Percentiles rank a stretch among this genome's conserved stretches.
These are phyloP conservation scores for Fraxinus latifolia DNA, from an alignment of 305 asterid species.

Conservation along the genomic window DNA sequence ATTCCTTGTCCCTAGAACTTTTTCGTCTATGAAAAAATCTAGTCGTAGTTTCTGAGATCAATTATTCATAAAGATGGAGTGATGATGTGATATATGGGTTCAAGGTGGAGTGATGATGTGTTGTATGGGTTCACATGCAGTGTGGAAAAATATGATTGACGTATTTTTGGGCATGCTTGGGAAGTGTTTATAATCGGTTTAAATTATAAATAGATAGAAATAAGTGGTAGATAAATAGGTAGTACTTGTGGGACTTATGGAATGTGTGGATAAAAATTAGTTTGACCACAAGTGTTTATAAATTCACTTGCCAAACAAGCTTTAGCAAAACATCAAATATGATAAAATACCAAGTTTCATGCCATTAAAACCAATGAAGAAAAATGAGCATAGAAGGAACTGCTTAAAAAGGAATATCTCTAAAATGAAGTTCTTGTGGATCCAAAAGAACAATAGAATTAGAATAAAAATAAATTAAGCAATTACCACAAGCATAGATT, in stretches of 20 bases:
- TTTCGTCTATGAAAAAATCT: neutral
- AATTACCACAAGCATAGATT: neutral
- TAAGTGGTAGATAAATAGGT: neutral
- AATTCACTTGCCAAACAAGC: neutral
- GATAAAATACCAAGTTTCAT: neutral
- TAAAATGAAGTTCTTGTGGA: neutral
- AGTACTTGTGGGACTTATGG: neutral
- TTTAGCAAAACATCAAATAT: neutral
- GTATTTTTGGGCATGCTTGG: neutral
- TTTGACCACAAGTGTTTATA: neutral
- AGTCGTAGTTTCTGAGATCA: neutral
- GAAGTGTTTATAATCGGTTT: neutral
- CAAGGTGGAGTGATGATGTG: constrained; percentile 9
- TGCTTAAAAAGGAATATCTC: constrained; percentile 7
- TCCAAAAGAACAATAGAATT: neutral
- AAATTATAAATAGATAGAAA: neutral
- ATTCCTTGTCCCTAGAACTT: neutral
- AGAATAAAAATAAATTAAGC: neutral
- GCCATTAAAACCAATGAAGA: neutral
- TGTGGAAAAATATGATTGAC: neutral
- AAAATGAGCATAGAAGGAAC: neutral
- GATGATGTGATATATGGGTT: constrained; percentile 8
- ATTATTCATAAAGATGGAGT: neutral
- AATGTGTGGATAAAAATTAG: neutral
- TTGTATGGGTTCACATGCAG: neutral